phyloP scores from a whole-genome alignment of 1,139 yeast species.

The Eremothecium cymbalariae region DNA sequence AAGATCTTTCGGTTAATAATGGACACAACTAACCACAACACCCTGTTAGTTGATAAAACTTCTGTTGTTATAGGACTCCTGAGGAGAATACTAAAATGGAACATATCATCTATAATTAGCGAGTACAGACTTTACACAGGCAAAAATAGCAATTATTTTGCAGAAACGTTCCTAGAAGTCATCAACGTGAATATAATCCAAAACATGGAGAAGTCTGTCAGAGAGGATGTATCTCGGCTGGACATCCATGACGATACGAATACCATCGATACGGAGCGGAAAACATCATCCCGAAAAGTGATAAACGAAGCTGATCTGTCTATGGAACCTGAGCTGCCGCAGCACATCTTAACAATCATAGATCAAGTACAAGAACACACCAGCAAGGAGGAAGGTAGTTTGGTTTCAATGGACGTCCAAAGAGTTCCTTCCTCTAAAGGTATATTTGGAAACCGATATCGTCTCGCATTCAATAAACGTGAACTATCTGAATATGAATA shows the following conservation, averaged over 20 bases:
- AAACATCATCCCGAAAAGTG: slow-evolving; percentile 13
- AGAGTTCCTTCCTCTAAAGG: slow-evolving; percentile 25
- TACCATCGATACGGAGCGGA: slow-evolving; percentile 7
- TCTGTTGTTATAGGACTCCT: slow-evolving; percentile 73
- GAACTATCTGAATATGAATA: slow-evolving; percentile 28
- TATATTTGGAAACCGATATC: slow-evolving; percentile 29
- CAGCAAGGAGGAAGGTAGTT: slow-evolving; percentile 10
- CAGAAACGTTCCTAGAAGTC: slow-evolving; percentile 75
- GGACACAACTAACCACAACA: slow-evolving; percentile 57
- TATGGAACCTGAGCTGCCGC: slow-evolving; percentile 27
- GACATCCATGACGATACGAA: slow-evolving; percentile 4
- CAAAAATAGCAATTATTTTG: slow-evolving; percentile 64
- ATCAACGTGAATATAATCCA: slow-evolving; percentile 47
- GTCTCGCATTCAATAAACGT: slow-evolving; percentile 28
- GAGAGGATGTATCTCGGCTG: slow-evolving; percentile 3
- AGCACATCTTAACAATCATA: slow-evolving; percentile 22
- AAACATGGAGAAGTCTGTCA: slow-evolving; percentile 13
- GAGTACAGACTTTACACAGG: slow-evolving; percentile 78
- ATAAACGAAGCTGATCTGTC: slow-evolving; percentile 28
- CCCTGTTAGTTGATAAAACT: slow-evolving; percentile 70
- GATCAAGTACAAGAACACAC: slow-evolving; percentile 16
- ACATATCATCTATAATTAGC: slow-evolving; percentile 69
- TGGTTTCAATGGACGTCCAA: slow-evolving; percentile 7
- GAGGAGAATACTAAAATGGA: slow-evolving; percentile 83
- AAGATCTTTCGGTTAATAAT: slow-evolving; percentile 54